phyloP scores from a whole-genome alignment of 148 eudicot genomes.

The Diospyros kaki region DNA sequence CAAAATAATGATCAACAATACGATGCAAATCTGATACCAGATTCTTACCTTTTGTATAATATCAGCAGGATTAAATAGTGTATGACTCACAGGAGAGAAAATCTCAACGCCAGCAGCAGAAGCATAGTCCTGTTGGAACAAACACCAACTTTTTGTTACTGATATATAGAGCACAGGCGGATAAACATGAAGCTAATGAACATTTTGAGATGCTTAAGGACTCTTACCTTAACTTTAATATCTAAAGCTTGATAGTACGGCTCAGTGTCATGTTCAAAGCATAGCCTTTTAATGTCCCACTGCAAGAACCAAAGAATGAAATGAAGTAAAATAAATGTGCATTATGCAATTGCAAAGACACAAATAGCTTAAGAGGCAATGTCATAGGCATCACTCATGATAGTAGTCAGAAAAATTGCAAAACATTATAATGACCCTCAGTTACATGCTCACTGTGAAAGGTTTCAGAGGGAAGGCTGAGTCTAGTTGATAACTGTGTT shows the following conservation, averaged over 20 bases:
- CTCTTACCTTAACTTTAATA: conserved; percentile 58
- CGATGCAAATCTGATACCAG: neutral
- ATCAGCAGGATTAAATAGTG: conserved; percentile 80
- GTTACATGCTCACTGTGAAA: no score
- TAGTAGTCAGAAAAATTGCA: neutral
- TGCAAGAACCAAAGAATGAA: conserved; percentile 27
- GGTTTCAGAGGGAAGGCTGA: no score
- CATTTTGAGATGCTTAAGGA: neutral
- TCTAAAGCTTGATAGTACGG: conserved; percentile 88
- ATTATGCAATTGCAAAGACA: neutral
- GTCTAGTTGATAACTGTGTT: no score
- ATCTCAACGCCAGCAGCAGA: conserved; percentile 59
- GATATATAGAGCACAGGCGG: neutral
- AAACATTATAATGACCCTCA: neutral
- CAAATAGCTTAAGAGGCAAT: neutral
- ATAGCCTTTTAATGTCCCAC: conserved; percentile 85
- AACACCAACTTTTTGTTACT: neutral
- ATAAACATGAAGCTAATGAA: neutral
- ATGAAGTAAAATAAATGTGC: neutral
- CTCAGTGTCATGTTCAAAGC: conserved; percentile 85
- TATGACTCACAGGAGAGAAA: conserved; percentile 87
- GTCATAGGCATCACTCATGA: neutral
- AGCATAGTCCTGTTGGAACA: conserved; percentile 52
- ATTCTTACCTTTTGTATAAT: conserved; percentile 64
- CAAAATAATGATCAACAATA: neutral